Percentiles rank a stretch among this genome's conserved stretches.
Conservation (phyloP, 225 moss, liverwort and hornwort genomes). For the Pseudoscleropodium purum region DNA sequence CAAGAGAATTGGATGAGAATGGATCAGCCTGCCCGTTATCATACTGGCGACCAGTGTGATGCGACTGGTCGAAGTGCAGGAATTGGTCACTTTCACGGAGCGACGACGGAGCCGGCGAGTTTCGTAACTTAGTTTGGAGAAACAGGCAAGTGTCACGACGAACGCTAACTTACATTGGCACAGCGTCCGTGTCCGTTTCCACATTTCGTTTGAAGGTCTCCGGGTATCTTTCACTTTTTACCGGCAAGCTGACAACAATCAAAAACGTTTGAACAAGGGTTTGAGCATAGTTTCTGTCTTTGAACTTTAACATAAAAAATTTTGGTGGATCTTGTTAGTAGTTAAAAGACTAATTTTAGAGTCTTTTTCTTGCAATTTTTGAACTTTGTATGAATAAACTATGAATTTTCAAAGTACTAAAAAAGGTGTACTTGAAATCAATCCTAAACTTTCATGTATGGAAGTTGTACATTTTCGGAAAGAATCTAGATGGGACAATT, state of each 20-base stretch:
- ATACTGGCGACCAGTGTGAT: neutral
- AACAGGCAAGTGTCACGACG: neutral
- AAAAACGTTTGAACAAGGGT: accelerated
- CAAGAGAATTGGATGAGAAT: neutral
- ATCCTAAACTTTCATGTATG: neutral
- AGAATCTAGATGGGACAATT: too few species aligned
- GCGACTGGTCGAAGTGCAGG: neutral
- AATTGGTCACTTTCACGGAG: neutral
- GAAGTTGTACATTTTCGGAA: neutral
- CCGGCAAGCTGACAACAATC: neutral
- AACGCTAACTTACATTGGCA: neutral
- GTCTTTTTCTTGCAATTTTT: neutral
- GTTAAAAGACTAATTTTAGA: neutral
- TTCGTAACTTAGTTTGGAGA: neutral
- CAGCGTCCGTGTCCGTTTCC: neutral
- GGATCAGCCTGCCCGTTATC: neutral
- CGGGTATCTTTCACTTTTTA: neutral
- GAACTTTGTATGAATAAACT: accelerated
- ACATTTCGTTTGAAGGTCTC: neutral
- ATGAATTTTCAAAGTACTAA: accelerated
- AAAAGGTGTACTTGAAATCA: accelerated
- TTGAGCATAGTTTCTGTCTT: neutral
- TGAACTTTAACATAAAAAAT: too few species aligned
- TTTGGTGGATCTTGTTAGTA: neutral
- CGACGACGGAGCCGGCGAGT: neutral